Base-by-base conservation (phyloP, 441 rosid genomes). In the Brassica balearica region DNA sequence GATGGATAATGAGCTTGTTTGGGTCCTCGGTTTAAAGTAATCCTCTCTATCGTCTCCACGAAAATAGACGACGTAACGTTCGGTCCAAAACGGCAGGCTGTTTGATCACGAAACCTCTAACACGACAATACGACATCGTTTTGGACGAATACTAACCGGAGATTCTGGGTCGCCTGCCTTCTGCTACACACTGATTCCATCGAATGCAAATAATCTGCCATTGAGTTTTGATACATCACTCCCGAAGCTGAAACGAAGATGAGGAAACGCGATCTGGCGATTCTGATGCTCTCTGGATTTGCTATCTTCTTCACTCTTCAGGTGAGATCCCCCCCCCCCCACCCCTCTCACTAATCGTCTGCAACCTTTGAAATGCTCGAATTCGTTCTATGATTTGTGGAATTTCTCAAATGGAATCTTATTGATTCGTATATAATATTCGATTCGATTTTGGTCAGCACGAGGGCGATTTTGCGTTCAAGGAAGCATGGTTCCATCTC, bases 261-360 rank as follows among this genome's bases (percentile, higher is more conserved):
- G 99, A 94, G 98, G 94, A 96, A 92, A 85, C 93, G 98, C 5
- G 98, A 96, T 85, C 84, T 94, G 78, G 96, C 98, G n/a, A 92
- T 92, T 79, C 91, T 96, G 74, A 94, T 96, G 93, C 98, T 94
- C 72, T 90, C 92, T 61, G 97, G 97, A 55, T 91, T 96, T 80
- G 97, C 99, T 53, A 88, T 96, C 71, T 94, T 96, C 94, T 94
- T 96, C 91, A 91, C 96, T 78, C 98, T 96, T 72, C 98, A 92
- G 96, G 99, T 90, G 4, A 80, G 38, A 69, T 20, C 6, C 20
- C 15, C 67, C 64, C 11, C 53, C 69, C 27, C 55, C 14, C 36
- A 27, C 4, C 11, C 53, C 69, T 36, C 55, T 19, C 36, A 27
- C 4, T 48, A 14, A 25, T 5, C 14, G 19, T 19, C 19, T 19